Conservation (phyloP, 2,329 filamentous ascomycete species). For the Sphaerulina vaccinii region DNA sequence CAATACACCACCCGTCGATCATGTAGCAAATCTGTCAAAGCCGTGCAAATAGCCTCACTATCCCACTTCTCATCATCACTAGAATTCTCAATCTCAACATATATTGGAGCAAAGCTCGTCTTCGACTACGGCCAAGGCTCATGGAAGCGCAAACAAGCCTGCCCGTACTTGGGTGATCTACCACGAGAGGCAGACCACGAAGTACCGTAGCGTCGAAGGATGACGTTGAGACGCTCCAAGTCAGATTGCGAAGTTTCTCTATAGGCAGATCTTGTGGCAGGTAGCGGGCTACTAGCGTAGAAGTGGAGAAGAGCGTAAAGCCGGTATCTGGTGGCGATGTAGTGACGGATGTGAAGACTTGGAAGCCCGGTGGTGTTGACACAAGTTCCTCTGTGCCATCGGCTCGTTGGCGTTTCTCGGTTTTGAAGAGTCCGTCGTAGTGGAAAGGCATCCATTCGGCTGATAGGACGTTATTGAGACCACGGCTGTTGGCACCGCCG, state of each 20-base stretch:
- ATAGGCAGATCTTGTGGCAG: constrained; percentile 4
- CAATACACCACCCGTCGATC: constrained; percentile 9
- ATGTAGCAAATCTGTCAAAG: constrained; percentile 11
- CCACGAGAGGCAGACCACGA: constrained; percentile 6
- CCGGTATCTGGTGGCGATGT: constrained; percentile 13
- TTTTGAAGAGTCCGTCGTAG: constrained; percentile 21
- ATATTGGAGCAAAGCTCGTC: constrained; percentile 4
- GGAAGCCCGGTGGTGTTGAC: constrained; percentile 17
- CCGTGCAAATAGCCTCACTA: background rate
- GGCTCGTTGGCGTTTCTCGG: constrained; percentile 2
- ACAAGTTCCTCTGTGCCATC: constrained; percentile 14
- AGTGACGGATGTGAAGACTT: constrained; percentile 16
- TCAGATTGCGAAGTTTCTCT: constrained; percentile 1
- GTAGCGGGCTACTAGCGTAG: constrained; percentile 7
- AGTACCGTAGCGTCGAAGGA: constrained; percentile 8
- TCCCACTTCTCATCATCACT: background rate
- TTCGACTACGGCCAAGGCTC: constrained; percentile 14
- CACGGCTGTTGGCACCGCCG: constrained; percentile 9
- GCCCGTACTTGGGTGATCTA: constrained; percentile 4
- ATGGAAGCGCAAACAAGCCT: constrained; percentile 11
- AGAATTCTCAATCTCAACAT: constrained; percentile 11
- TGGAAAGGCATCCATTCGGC: constrained; percentile 21
- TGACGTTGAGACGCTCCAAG: constrained; percentile 8
- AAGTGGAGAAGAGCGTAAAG: constrained; percentile 17
- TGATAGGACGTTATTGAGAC: constrained; percentile 18